Base-by-base conservation (phyloP, 2,329 filamentous ascomycete species). In the Pestalotiopsis sp. region DNA sequence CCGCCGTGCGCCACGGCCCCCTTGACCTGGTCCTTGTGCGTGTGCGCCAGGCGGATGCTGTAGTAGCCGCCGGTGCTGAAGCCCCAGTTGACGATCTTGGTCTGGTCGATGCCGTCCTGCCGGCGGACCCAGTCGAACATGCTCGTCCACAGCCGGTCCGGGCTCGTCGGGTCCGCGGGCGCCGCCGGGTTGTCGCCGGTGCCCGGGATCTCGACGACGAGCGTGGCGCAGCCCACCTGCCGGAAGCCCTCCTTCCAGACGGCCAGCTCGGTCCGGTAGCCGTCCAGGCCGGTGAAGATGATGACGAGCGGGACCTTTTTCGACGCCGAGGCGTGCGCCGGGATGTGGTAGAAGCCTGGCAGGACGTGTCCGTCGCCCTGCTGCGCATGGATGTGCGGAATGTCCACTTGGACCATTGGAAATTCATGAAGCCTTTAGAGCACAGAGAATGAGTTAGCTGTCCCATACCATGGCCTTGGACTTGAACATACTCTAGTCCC, bases 1-100 rank as follows among this genome's bases (percentile, higher is more conserved):
- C 87, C 87, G 0, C 87, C 87, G 20, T 84, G 80, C 4, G 85
- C 82, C 0, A 88, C 84, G 0, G 84, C 81, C 4, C 84, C 87
- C 2, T 81, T 79, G 10, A 89, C 73, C 52, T 81, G 75, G n/a
- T 83, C 77, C 0, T 81, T 77, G 70, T 89, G 87, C 6, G 87
- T 89, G 72, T 89, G 85, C 30, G 87, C 87, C 2, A 86, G 73
- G 17, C 87, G 80, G 10, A 89, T 85, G 1, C 85, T 82, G 72
- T 89, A 88, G 75, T 86, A 89, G 0, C 87, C 87, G 17, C 87
- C 87, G 0, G 87, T 89, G 66, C 81, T 84, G 73, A 88, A 87
- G 0, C 83, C 86, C 86, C 87, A 89, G 35, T 86, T 79, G 0
- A 83, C 81, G 6, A 86, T 73, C 63, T 81, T 83, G 38, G 75